A percentile compares a stretch with the other conserved stretches of the same genome.
Evolutionary conservation across 495 filamentous ascomycete species (phyloP).

Genomic region (Bathelium albidoporum): DNA sequence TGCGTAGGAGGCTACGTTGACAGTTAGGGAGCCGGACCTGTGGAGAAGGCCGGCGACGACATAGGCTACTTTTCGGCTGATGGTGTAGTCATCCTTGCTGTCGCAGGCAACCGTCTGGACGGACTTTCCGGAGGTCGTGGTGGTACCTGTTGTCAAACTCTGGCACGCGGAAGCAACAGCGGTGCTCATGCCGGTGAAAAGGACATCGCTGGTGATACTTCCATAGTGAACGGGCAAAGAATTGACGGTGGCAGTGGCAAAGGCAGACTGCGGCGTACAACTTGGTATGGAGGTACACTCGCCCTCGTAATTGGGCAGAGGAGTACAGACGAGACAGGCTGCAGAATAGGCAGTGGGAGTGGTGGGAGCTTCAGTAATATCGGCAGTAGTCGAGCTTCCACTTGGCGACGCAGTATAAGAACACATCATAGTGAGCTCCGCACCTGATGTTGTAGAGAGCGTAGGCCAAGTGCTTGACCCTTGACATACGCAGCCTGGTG

Average conservation of each 20-base stretch:
- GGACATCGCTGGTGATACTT: neutral
- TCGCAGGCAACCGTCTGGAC: neutral
- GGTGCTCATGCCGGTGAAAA: conserved; percentile 4
- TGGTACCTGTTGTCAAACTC: neutral
- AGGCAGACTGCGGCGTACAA: neutral
- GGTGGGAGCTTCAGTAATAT: neutral
- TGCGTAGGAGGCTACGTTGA: neutral
- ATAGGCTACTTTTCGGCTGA: neutral
- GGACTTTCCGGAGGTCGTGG: neutral
- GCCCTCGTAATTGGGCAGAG: neutral
- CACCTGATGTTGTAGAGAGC: conserved; percentile 1
- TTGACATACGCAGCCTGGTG: conserved; percentile 1
- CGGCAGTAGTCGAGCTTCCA: neutral
- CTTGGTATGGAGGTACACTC: neutral
- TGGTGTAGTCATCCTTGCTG: neutral
- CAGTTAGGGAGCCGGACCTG: neutral
- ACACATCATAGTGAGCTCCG: neutral
- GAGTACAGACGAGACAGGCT: neutral
- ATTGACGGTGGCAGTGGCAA: conserved; percentile 4
- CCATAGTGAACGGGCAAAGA: conserved; percentile 2
- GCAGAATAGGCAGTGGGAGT: neutral
- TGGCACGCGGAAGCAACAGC: neutral
- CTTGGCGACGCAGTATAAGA: neutral
- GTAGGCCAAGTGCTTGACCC: conserved; percentile 2
- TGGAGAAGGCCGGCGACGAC: neutral